Evolutionary conservation across 768 basidiomycete genomes (phyloP).

Genomic region (Paxillus ammoniavirescens): DNA sequence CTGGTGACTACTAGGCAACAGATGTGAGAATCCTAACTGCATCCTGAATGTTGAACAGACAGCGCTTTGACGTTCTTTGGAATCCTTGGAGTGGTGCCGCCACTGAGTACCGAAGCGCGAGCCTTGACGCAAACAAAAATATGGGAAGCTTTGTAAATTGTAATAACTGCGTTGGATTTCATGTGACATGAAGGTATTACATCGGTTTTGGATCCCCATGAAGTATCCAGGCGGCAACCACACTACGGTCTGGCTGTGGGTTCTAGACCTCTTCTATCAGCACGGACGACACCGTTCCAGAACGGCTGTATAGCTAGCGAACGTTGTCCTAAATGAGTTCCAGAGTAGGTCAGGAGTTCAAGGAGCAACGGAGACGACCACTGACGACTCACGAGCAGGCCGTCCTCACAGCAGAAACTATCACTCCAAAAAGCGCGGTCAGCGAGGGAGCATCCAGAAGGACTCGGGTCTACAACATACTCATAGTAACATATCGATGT

Average conservation of each 20-base stretch:
- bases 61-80: too few species aligned
- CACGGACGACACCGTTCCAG: constrained; percentile 70
- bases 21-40: too few species aligned
- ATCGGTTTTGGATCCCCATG: not conserved
- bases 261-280: constrained; percentile 46
- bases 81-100: too few species aligned
- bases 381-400: constrained; percentile 75
- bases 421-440: constrained; percentile 42
- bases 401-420: constrained; percentile 74
- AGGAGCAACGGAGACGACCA: not conserved
- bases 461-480: constrained; percentile 36
- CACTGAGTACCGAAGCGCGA: not conserved
- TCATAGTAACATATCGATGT: constrained; percentile 75
- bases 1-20: too few species aligned
- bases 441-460: not conserved
- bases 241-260: constrained; percentile 34
- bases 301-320: constrained; percentile 63
- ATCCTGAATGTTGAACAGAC: too few species aligned
- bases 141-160: not conserved
- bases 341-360: constrained; percentile 1
- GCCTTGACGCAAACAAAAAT: not conserved
- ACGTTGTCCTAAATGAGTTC: not conserved
- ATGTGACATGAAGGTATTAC: not conserved
- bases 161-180: not conserved
- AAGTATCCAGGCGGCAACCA: not conserved